These are phyloP conservation scores for Ophiostoma piceae DNA, from an alignment of 2,329 filamentous ascomycete genomes.

Conservation along the genomic window DNA sequence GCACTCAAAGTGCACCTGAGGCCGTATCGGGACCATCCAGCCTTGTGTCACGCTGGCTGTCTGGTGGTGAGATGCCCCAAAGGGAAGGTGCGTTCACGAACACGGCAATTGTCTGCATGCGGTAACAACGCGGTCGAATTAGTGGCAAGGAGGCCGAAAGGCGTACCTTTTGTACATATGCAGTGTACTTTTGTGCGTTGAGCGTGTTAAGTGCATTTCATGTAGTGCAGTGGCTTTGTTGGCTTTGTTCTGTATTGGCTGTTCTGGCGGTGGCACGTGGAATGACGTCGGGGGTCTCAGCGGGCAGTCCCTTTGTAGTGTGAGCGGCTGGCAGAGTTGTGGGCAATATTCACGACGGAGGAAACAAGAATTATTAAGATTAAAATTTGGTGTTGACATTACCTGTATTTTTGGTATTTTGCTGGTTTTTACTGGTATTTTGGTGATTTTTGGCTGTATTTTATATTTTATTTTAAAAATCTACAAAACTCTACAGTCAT, in stretches of 20 bases:
- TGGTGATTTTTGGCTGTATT: no score
- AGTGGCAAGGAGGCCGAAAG: background rate
- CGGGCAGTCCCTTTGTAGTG: slow-evolving; percentile 5
- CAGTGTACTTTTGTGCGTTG: background rate
- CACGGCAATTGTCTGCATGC: background rate
- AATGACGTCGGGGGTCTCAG: background rate
- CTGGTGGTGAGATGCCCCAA: background rate
- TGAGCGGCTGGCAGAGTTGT: background rate
- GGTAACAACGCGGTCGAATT: background rate
- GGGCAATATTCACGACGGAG: no score
- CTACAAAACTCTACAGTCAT: no score
- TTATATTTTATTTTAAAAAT: no score
- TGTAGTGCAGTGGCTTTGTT: background rate
- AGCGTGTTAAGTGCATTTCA: background rate
- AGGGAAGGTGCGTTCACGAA: background rate
- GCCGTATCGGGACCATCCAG: background rate
- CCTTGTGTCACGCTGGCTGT: background rate
- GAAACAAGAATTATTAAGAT: no score
- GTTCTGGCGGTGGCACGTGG: background rate
- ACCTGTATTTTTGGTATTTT: no score
- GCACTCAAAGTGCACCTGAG: background rate
- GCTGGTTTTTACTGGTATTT: no score
- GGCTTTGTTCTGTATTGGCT: no score
- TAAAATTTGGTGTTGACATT: no score
- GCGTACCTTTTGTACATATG: slow-evolving; percentile 4